Evolutionary conservation across 2,329 filamentous ascomycete genomes (phyloP), one percentile per base, ranked within the genome.

Genomic region (Aspergillus candidus): DNA sequence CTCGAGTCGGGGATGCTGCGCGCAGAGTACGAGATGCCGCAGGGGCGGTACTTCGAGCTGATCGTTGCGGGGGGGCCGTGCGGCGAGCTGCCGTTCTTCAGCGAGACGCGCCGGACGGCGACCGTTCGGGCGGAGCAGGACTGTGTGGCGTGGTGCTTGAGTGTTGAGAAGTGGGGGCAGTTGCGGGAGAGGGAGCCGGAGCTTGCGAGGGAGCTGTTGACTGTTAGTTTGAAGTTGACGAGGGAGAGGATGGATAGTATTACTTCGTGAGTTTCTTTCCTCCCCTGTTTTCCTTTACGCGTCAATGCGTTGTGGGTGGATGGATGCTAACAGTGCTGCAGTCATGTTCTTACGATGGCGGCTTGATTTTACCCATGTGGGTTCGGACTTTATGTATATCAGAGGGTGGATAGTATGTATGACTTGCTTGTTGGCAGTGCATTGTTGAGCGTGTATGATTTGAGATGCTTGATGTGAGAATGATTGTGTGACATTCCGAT

Each of bases 51-150:
- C 55, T 88, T 86, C 49, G 93, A 98, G 66, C 87, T 88, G 58
- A 96, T 97, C 43, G 84, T 96, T 1, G 87, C 90, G 0, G 93
- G 93, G 12, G 93, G 93, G 1, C 96, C 93, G 0, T 97, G 91
- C 56, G 93, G 93, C 31, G 93, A 98, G 70, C 69, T 98, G 41
- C 93, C 93, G 0, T 98, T 98, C 71, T 98, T 98, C 69, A 88
- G 84, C 3, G 87, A 94, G 59, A 97, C 91, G 1, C 75, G 80
- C 41, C 79, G 93, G 13, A 97, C 90, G 4, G 89, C 89, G 2
- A 95, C 86, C 0, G 89, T 94, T 10, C 75, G 83, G 35, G 88
- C 88, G 2, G 90, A 97, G 62, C 78, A 83, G 42, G 83, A 91
- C 54, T 86, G 84, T 49, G 80, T 93, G 1, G 80, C 84, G 5